A percentile compares a stretch with the other conserved stretches of the same genome.
Conservation (phyloP, 2,329 filamentous ascomycete genomes). For the Aspergillus sp. region DNA sequence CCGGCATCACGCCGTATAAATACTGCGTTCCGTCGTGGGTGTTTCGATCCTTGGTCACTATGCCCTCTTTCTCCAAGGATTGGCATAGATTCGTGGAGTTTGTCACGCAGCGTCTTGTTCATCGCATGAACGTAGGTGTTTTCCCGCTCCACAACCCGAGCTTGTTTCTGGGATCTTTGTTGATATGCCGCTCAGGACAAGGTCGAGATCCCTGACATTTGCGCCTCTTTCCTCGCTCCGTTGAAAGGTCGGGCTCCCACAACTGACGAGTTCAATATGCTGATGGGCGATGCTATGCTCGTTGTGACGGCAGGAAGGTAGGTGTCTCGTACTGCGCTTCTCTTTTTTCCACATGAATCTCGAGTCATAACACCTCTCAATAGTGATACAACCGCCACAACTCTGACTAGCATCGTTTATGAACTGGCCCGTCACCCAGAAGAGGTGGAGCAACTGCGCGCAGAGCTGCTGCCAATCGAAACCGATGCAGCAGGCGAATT, state of each 20-base stretch:
- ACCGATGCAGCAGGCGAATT: neutral
- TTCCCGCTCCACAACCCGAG: neutral
- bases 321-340: neutral
- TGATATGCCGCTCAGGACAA: neutral
- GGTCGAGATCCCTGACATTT: neutral
- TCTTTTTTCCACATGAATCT: neutral
- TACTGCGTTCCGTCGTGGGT: neutral
- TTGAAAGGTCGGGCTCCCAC: too few species aligned
- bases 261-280: too few species aligned
- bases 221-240: neutral
- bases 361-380: neutral
- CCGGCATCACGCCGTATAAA: neutral
- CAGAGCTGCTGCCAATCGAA: neutral
- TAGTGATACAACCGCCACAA: slow-evolving; percentile 8
- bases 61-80: neutral
- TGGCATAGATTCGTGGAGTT: neutral
- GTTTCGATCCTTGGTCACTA: neutral
- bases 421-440: neutral
- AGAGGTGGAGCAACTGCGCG: neutral
- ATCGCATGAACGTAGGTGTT: neutral
- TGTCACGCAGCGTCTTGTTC: neutral
- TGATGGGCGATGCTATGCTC: neutral
- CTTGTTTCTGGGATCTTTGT: neutral
- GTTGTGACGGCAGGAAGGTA: neutral
- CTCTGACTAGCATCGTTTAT: neutral